phyloP scores from a whole-genome alignment of 495 filamentous ascomycete species.

The Amniculicola lignicola region DNA sequence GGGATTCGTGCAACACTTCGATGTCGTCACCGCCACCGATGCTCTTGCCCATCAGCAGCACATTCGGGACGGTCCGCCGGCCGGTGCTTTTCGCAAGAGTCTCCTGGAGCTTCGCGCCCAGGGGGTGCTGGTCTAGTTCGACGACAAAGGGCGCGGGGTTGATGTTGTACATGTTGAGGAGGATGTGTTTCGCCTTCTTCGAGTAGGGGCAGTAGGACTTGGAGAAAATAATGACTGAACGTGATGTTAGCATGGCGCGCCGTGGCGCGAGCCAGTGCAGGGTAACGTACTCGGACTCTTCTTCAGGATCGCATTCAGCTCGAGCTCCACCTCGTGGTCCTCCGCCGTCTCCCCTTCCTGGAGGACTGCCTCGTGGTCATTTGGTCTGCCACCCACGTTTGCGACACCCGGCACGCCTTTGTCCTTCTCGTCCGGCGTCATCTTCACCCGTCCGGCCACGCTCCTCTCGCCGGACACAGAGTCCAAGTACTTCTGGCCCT shows the following conservation, averaged over 20 bases:
- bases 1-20: constrained; percentile 64
- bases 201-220: constrained; percentile 90
- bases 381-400: constrained; percentile 31
- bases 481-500: constrained; percentile 49
- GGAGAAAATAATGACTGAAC: constrained; percentile 85
- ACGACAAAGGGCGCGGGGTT: constrained; percentile 80
- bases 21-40: constrained; percentile 92
- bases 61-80: constrained; percentile 83
- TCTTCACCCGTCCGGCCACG: constrained; percentile 66
- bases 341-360: constrained; percentile 53
- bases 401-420: constrained; percentile 39
- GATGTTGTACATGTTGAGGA: constrained; percentile 79
- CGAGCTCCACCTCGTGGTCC: constrained; percentile 56
- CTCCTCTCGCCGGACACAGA: constrained; percentile 44
- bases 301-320: constrained; percentile 75
- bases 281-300: constrained; percentile 67
- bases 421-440: constrained; percentile 44
- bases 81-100: constrained; percentile 69
- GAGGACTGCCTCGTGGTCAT: constrained; percentile 31
- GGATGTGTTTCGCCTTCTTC: constrained; percentile 72
- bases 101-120: constrained; percentile 68
- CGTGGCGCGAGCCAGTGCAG: background rate
- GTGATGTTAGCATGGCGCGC: background rate
- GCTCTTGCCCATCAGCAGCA: constrained; percentile 80
- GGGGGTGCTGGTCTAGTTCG: constrained; percentile 78